Conservation (phyloP, 495 filamentous ascomycete genomes). For the Umbilicaria muhlenbergii region DNA sequence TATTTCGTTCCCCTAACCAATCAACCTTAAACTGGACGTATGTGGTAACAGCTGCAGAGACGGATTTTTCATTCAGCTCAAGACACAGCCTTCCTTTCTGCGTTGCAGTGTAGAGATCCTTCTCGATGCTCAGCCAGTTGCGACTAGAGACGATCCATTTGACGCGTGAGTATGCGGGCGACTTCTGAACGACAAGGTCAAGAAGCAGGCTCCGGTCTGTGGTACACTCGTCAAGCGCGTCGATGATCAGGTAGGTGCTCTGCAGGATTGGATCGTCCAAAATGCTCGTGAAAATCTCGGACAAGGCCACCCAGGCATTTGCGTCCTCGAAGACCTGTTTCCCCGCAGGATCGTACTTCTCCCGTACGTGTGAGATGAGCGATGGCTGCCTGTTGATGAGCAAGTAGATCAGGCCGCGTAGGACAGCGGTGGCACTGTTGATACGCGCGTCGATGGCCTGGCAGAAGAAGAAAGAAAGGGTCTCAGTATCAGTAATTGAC, state of each 20-base stretch:
- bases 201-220: constrained; percentile 10
- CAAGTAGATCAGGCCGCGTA: constrained; percentile 20
- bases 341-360: constrained; percentile 11
- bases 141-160: constrained; percentile 29
- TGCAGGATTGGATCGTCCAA: constrained; percentile 15
- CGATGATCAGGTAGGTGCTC: constrained; percentile 18
- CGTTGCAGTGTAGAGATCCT: too few relatives aligned
- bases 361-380: constrained; percentile 9
- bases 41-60: too few relatives aligned
- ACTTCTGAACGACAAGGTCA: constrained; percentile 5
- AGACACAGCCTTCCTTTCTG: too few relatives aligned
- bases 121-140: too few relatives aligned
- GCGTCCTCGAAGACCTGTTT: constrained; percentile 18
- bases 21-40: too few relatives aligned
- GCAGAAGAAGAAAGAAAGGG: constrained; percentile 32
- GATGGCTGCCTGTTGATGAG: constrained; percentile 20
- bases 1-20: too few relatives aligned
- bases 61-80: too few relatives aligned
- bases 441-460: constrained; percentile 2
- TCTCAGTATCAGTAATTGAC: neutral
- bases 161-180: constrained; percentile 10
- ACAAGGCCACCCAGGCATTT: constrained; percentile 17
- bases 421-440: constrained; percentile 18
- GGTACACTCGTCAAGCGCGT: constrained; percentile 28
- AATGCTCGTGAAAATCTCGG: constrained; percentile 10